phyloP scores from a whole-genome alignment of 192 early-diverging fungal species.

The Coemansia sp. region DNA sequence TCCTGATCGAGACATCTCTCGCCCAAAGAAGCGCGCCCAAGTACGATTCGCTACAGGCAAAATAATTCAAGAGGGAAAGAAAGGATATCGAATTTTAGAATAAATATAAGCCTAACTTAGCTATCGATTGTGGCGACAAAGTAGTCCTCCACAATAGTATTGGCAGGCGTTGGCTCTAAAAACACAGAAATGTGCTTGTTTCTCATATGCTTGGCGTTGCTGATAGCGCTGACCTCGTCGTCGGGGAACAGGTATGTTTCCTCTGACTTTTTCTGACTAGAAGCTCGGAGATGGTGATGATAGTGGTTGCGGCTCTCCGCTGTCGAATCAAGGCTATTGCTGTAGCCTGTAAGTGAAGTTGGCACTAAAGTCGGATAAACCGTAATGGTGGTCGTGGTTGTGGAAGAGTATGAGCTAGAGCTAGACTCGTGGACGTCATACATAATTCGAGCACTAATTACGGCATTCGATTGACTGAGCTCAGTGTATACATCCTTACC shows the following conservation, averaged over 20 bases:
- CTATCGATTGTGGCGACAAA: background rate
- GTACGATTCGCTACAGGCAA: too few species aligned
- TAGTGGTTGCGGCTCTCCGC: background rate
- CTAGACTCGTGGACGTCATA: background rate
- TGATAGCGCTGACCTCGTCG: slow-evolving; percentile 3
- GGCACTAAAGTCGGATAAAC: background rate
- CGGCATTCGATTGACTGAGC: background rate
- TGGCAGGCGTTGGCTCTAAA: background rate
- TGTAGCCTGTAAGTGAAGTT: background rate
- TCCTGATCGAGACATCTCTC: background rate
- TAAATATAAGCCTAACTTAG: background rate
- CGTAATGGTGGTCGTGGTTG: background rate
- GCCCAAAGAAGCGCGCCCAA: background rate
- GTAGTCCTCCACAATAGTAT: background rate
- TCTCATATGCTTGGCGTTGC: slow-evolving; percentile 7
- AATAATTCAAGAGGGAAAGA: too few species aligned
- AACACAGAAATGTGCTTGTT: slow-evolving; percentile 14
- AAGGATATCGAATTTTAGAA: background rate
- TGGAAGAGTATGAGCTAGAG: background rate
- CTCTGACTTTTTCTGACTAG: background rate
- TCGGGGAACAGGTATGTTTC: background rate
- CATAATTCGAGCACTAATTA: background rate
- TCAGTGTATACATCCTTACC: background rate
- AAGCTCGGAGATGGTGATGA: background rate
- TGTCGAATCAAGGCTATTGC: background rate